Base-by-base conservation (phyloP, 768 basidiomycete genomes). In the Paxillus involutus region DNA sequence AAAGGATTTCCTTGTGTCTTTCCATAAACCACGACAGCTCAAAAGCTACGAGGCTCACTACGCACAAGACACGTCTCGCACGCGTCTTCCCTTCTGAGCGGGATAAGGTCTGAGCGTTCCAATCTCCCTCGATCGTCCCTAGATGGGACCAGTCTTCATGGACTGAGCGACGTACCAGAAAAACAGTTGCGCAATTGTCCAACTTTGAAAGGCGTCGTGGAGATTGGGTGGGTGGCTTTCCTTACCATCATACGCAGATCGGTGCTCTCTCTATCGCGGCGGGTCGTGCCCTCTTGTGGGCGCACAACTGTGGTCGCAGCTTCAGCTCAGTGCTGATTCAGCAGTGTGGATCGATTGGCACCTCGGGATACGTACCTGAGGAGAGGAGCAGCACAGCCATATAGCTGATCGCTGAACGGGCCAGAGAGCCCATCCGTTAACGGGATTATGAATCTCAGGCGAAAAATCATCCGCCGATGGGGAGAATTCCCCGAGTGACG, bases 31-130 rank as follows among this genome's bases (percentile, higher is more conserved):
- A 60, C 29, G 36, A 68, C 68, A 65, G 59, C 58, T 63, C 63
- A 58, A 68, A 70, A 49, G 68, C 63, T 63, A 40, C 61, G 59
- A 59, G 56, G 65, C 67, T 68, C 66, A 59, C 47, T 52, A 65
- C 68, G 57, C 49, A 70, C 67, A 57, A 41, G 63, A 57, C 44
- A 50, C 35, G 56, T 51, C 19, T 11, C 19, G 19, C 10, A 46
- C 57, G 55, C 43, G 52, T 61, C 65, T 63, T 51, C 59, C 33
- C 41, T 68, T 39, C 59, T 63, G 71, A 70, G 69, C 61, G 62
- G 70, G 66, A 45, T 56, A 70, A 64, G 65, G 70, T 70, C 68
- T 71, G 70, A 71, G 60, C 46, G 44, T 63, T 49, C 21, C 53
- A 44, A 63, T 63, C 67, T 61, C 47, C 64, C 62, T 56, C 40